A percentile compares a stretch with the other conserved stretches of the same genome.
Evolutionary conservation across 176 grass and related monocot genomes (phyloP).

Genomic region (Cymbopogon citratus): DNA sequence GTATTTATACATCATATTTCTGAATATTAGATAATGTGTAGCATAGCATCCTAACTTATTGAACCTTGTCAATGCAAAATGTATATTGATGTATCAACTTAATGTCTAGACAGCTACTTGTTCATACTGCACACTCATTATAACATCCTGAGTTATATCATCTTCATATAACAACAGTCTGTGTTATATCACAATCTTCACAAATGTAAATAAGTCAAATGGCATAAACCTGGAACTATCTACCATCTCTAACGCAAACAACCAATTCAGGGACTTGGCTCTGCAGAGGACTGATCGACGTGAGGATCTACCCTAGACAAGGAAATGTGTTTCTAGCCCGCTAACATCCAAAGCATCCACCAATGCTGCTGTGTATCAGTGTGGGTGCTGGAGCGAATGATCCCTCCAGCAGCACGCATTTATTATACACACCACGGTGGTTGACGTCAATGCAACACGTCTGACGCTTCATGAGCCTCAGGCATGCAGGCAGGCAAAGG

Average conservation of each 20-base stretch:
- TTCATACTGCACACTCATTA: not conserved
- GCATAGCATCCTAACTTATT: not conserved
- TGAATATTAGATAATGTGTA: not conserved
- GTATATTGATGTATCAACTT: not conserved
- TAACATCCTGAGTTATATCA: too few relatives aligned
- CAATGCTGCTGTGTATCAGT: too few relatives aligned
- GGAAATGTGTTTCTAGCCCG: not conserved
- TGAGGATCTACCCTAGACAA: conserved; percentile 1
- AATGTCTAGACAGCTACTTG: not conserved
- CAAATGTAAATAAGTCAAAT: too few relatives aligned
- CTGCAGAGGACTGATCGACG: not conserved
- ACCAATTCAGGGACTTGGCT: not conserved
- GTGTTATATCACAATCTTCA: too few relatives aligned
- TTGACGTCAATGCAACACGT: not conserved
- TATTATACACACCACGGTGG: not conserved
- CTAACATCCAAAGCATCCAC: too few relatives aligned
- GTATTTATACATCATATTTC: not conserved
- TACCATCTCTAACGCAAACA: conserved; percentile 5
- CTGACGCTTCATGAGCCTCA: not conserved
- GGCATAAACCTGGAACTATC: not conserved
- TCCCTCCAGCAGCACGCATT: not conserved
- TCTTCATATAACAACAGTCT: too few relatives aligned
- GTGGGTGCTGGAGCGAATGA: not conserved
- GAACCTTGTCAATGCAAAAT: not conserved
- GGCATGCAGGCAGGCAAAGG: conserved; percentile 28